phyloP scores from a whole-genome alignment of 345 rosid species.

The Salix exigua region DNA sequence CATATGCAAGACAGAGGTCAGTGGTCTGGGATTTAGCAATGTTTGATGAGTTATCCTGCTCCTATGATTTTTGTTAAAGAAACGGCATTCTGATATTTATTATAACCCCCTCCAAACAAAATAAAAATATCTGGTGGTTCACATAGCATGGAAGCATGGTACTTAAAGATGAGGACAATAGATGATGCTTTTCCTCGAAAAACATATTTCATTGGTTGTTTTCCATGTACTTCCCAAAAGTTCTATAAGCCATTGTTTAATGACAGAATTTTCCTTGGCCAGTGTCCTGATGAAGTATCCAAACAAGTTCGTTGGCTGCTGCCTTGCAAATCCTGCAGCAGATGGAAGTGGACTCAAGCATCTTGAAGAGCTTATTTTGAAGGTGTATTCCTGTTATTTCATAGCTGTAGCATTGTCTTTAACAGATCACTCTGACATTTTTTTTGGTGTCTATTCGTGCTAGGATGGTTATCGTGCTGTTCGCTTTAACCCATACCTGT shows the following conservation, averaged over 20 bases:
- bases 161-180: not conserved
- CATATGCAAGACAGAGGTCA: not conserved
- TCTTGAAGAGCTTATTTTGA: slow-evolving; percentile 70
- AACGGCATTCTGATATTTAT: not conserved
- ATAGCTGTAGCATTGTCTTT: not conserved
- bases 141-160: not conserved
- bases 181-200: not conserved
- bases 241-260: slow-evolving; percentile 5
- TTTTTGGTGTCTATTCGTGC: slow-evolving; percentile 8
- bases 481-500: slow-evolving; percentile 88
- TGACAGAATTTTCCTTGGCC: slow-evolving; percentile 17
- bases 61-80: not conserved
- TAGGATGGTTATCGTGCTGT: slow-evolving; percentile 86
- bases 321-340: slow-evolving; percentile 93
- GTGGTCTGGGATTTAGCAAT: not conserved
- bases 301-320: slow-evolving; percentile 78
- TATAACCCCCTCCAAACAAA: not conserved
- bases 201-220: slow-evolving; percentile 3
- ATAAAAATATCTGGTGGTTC: not conserved
- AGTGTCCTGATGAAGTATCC: slow-evolving; percentile 76
- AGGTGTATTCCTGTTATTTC: slow-evolving; percentile 38
- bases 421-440: slow-evolving; percentile 16
- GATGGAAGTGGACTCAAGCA: slow-evolving; percentile 69
- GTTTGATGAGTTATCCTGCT: not conserved
- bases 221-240: not conserved